Percentiles rank a stretch among this genome's conserved stretches.
phyloP scores from a whole-genome alignment of 257 asterid genomes.

The Eucommia ulmoides region DNA sequence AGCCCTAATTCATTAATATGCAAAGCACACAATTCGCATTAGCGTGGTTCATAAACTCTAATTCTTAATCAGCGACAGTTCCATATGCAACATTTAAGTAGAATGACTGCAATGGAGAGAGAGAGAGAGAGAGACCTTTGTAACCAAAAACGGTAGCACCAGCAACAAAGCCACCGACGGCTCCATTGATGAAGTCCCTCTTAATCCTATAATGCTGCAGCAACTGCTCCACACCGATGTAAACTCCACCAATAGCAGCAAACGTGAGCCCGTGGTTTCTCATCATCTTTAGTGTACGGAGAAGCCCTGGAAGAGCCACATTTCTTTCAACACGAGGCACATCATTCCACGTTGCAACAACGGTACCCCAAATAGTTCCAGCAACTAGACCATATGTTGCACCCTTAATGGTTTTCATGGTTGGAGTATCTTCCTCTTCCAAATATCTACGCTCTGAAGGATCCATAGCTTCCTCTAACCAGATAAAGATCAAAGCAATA shows the following conservation, averaged over 20 bases:
- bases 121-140: slow-evolving; percentile 37
- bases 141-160: slow-evolving; percentile 83
- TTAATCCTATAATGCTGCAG: slow-evolving; percentile 69
- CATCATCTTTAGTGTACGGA: slow-evolving; percentile 92
- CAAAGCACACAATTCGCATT: neutral
- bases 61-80: neutral
- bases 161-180: slow-evolving; percentile 91
- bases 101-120: neutral
- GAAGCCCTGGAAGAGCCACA: slow-evolving; percentile 88
- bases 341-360: slow-evolving; percentile 93
- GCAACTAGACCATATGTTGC: slow-evolving; percentile 67
- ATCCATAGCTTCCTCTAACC: slow-evolving; percentile 37
- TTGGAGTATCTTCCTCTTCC: slow-evolving; percentile 66
- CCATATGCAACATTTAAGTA: neutral
- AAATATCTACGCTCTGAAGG: slow-evolving; percentile 53
- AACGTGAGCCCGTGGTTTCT: slow-evolving; percentile 76
- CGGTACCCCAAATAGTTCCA: slow-evolving; percentile 85
- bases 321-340: slow-evolving; percentile 97
- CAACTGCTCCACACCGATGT: slow-evolving; percentile 74
- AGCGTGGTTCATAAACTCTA: neutral
- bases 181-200: slow-evolving; percentile 88
- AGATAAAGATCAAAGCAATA: neutral
- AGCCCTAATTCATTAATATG: neutral
- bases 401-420: slow-evolving; percentile 63
- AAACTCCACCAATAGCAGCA: slow-evolving; percentile 96